phyloP scores from a whole-genome alignment of 768 basidiomycete genomes.

The Asterophora parasitica region DNA sequence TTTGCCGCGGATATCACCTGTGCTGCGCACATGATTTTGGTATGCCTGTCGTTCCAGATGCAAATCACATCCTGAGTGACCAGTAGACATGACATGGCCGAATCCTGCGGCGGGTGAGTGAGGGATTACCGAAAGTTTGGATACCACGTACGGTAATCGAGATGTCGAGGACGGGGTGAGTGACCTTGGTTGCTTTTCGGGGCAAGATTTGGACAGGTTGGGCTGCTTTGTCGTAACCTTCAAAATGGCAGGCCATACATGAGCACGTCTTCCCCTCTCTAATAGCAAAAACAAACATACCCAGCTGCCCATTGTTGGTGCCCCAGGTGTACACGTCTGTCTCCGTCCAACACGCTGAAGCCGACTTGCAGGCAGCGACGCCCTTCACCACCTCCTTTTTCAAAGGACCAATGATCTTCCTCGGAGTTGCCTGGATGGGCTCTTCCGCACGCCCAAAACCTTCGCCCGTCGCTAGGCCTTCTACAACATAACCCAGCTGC shows the following conservation, averaged over 20 bases:
- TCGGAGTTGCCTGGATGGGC: slow-evolving; percentile 69
- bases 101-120: slow-evolving; percentile 46
- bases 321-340: slow-evolving; percentile 84
- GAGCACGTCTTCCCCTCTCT: neutral
- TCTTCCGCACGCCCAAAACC: slow-evolving; percentile 52
- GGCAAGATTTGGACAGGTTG: slow-evolving; percentile 76
- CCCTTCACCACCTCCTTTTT: slow-evolving; percentile 78
- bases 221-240: slow-evolving; percentile 73
- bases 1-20: neutral
- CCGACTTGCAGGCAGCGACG: slow-evolving; percentile 80
- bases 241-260: neutral
- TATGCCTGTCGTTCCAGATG: slow-evolving; percentile 69
- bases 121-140: neutral
- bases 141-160: slow-evolving; percentile 59
- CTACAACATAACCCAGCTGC: slow-evolving; percentile 85
- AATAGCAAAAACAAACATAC: slow-evolving; percentile 33
- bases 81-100: slow-evolving; percentile 77
- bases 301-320: slow-evolving; percentile 88
- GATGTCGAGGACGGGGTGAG: slow-evolving; percentile 64
- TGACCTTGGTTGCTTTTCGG: slow-evolving; percentile 75
- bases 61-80: slow-evolving; percentile 79
- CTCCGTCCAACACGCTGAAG: slow-evolving; percentile 86
- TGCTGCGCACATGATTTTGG: slow-evolving; percentile 62
- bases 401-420: slow-evolving; percentile 67
- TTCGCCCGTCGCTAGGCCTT: slow-evolving; percentile 33